Evolutionary conservation across 768 basidiomycete species (phyloP).

Genomic region (Candolleomyces aberdarensis): DNA sequence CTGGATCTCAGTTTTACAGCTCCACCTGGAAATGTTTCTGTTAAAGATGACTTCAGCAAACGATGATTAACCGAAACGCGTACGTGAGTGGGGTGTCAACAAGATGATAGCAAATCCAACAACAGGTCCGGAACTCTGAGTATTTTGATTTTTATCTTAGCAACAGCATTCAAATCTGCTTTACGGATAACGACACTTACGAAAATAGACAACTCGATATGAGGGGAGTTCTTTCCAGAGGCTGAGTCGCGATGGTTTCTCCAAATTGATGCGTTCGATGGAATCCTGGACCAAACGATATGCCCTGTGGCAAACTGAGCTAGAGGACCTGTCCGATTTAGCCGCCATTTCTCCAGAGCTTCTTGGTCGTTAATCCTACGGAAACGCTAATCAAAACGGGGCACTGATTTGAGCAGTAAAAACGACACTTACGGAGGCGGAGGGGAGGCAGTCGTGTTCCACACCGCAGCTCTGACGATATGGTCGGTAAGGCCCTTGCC

Average conservation of each 20-base stretch:
- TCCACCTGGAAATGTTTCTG: slow-evolving; percentile 15
- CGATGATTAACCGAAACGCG: background rate
- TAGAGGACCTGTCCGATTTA: slow-evolving; percentile 6
- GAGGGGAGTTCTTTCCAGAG: slow-evolving; percentile 3
- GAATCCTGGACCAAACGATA: slow-evolving; percentile 9
- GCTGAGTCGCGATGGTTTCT: slow-evolving; percentile 13
- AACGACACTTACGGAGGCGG: background rate
- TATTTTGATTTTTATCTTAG: too few relatives aligned
- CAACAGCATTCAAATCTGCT: too few relatives aligned
- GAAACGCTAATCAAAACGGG: background rate
- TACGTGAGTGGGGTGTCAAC: slow-evolving; percentile 12
- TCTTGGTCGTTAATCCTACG: background rate
- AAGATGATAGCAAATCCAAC: too few relatives aligned
- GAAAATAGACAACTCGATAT: slow-evolving; percentile 25
- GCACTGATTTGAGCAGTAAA: background rate
- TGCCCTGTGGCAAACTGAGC: background rate
- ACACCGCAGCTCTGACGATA: background rate
- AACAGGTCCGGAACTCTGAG: too few relatives aligned
- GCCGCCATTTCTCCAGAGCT: slow-evolving; percentile 6
- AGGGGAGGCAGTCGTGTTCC: background rate
- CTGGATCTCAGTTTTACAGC: slow-evolving; percentile 16
- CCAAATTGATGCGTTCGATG: slow-evolving; percentile 7
- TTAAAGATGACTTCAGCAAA: slow-evolving; percentile 6
- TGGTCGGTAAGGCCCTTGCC: slow-evolving; percentile 5
- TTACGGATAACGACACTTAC: too few relatives aligned